Percentiles rank a stretch among this genome's conserved stretches.
phyloP scores from a whole-genome alignment of 768 basidiomycete genomes.

The Lentinula sp. region DNA sequence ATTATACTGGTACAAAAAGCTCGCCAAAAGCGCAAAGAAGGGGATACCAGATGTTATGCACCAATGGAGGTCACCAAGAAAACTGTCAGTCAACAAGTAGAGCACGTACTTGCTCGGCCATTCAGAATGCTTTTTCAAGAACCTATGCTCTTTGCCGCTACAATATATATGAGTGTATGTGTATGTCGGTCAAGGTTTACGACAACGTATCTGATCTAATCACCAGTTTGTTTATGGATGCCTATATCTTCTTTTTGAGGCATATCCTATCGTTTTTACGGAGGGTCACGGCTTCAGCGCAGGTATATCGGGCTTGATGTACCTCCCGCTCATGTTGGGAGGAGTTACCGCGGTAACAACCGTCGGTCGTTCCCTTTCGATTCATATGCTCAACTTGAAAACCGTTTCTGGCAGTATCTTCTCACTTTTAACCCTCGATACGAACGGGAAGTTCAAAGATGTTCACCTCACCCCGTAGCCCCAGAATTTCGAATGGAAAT shows the following conservation, averaged over 20 bases:
- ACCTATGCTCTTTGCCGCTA: conserved; percentile 60
- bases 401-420: conserved; percentile 29
- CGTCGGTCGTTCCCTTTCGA: conserved; percentile 23
- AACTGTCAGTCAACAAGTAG: conserved; percentile 31
- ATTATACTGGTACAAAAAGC: conserved; percentile 50
- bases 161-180: conserved; percentile 55
- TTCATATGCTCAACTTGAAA: background rate
- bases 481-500: conserved; percentile 54
- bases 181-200: no score
- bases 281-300: conserved; percentile 44
- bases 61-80: conserved; percentile 38
- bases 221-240: conserved; percentile 58
- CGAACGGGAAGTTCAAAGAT: conserved; percentile 31
- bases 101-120: conserved; percentile 47
- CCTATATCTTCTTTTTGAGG: conserved; percentile 55
- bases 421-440: conserved; percentile 44
- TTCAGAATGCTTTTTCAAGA: conserved; percentile 61
- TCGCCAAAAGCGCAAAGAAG: conserved; percentile 38
- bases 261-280: conserved; percentile 54
- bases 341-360: conserved; percentile 34
- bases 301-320: conserved; percentile 54
- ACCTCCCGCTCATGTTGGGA: conserved; percentile 55
- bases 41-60: conserved; percentile 46
- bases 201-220: background rate
- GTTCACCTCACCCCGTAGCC: conserved; percentile 45